Evolutionary conservation across 768 basidiomycete genomes (phyloP).

Genomic region (Suillus clintonianus): DNA sequence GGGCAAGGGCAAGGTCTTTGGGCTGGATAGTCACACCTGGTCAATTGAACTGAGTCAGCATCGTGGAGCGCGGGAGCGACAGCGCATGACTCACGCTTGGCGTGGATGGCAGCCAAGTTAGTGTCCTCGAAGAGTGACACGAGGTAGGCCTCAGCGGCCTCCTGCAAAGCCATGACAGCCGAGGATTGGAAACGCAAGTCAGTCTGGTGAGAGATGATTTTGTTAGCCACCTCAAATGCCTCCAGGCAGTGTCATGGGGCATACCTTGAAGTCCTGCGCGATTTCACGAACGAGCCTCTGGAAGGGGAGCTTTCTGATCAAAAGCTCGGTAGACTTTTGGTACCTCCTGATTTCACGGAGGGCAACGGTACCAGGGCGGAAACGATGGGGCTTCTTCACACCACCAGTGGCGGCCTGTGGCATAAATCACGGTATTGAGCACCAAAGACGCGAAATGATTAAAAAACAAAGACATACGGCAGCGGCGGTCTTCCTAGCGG

Average conservation of each 20-base stretch:
- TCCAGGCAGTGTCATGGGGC: slow-evolving; percentile 12
- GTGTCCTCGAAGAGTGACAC: slow-evolving; percentile 88
- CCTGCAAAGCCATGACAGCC: slow-evolving; percentile 91
- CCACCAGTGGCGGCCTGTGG: slow-evolving; percentile 80
- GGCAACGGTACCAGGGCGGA: slow-evolving; percentile 97
- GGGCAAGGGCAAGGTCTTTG: slow-evolving; percentile 85
- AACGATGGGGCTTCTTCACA: slow-evolving; percentile 99
- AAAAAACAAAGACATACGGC: slow-evolving; percentile 47
- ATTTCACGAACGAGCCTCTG: slow-evolving; percentile 97
- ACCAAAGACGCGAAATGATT: not conserved
- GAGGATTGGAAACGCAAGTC: slow-evolving; percentile 96
- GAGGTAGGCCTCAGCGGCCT: slow-evolving; percentile 89
- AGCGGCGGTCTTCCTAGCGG: slow-evolving; percentile 83
- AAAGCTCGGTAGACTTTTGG: slow-evolving; percentile 98
- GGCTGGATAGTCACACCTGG: slow-evolving; percentile 71
- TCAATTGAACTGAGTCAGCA: slow-evolving; percentile 15
- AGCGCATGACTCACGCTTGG: slow-evolving; percentile 57
- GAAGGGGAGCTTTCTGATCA: slow-evolving; percentile 99
- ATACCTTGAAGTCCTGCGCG: slow-evolving; percentile 94
- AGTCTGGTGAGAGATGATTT: slow-evolving; percentile 47
- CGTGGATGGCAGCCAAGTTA: slow-evolving; percentile 90
- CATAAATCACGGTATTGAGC: slow-evolving; percentile 4
- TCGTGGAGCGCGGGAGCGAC: not conserved
- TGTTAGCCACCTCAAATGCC: not conserved
- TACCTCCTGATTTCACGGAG: slow-evolving; percentile 98